These are phyloP conservation scores for Acacia acuminata DNA, from an alignment of 306 rosid genomes.

Conservation along the genomic window DNA sequence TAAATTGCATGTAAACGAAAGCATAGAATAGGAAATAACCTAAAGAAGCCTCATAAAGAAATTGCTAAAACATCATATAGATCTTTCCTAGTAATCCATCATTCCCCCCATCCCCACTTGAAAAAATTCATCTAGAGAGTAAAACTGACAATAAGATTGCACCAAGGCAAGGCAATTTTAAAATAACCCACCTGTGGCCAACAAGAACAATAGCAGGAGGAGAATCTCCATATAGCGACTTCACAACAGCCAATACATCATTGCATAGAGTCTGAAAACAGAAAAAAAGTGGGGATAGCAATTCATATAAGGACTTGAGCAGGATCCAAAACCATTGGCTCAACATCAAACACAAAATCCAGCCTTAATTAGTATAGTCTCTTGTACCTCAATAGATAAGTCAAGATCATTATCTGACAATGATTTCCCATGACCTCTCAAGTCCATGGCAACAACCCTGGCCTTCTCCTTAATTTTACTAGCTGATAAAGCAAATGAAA, in stretches of 20 bases:
- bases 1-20: not conserved
- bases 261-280: conserved; percentile 85
- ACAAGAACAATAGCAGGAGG: conserved; percentile 86
- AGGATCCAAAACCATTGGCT: conserved; percentile 17
- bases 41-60: not conserved
- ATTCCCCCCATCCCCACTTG: not conserved
- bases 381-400: conserved; percentile 76
- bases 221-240: conserved; percentile 72
- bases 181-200: conserved; percentile 74
- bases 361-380: conserved; percentile 13
- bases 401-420: conserved; percentile 74
- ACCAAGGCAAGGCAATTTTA: not conserved
- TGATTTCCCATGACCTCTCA: conserved; percentile 96
- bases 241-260: conserved; percentile 81
- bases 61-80: not conserved
- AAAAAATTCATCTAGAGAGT: not conserved
- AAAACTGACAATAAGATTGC: not conserved
- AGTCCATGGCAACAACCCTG: conserved; percentile 88
- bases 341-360: not conserved
- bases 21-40: not conserved
- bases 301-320: conserved; percentile 25
- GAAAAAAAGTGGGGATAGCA: conserved; percentile 34
- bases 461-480: conserved; percentile 78
- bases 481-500: conserved; percentile 83
- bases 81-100: not conserved